Percentiles rank a stretch among this genome's conserved stretches.
phyloP scores from a whole-genome alignment of 352 stramenopile species.

The Phytophthora cactorum region DNA sequence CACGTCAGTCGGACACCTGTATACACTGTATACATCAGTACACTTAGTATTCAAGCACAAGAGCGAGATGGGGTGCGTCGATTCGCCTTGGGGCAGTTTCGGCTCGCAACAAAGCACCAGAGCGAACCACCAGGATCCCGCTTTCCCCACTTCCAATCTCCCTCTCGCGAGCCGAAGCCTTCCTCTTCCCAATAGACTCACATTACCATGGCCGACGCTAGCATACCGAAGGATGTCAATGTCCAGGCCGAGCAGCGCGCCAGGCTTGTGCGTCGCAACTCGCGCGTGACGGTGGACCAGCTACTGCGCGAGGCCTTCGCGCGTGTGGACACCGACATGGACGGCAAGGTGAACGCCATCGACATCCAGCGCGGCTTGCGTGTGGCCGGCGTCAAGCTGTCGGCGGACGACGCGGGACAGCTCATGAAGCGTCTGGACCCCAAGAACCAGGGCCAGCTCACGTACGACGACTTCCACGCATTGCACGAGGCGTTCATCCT shows the following conservation, averaged over 20 bases:
- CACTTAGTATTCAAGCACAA: constrained; percentile 32
- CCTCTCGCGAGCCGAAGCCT: constrained; percentile 19
- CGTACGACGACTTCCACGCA: constrained; percentile 76
- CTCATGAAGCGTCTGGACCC: constrained; percentile 80
- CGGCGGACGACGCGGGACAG: constrained; percentile 53
- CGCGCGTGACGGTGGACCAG: constrained; percentile 78
- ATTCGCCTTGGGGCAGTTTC: constrained; percentile 21
- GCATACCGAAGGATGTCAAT: background rate
- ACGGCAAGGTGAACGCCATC: constrained; percentile 71
- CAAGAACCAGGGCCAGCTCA: constrained; percentile 70
- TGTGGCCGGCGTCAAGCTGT: constrained; percentile 66
- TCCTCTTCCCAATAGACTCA: background rate
- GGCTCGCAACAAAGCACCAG: constrained; percentile 23
- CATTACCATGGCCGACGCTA: constrained; percentile 24
- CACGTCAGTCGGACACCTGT: background rate
- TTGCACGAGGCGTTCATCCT: constrained; percentile 81
- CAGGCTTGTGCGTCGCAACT: constrained; percentile 79
- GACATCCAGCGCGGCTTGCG: constrained; percentile 80
- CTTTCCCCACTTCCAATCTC: constrained; percentile 27
- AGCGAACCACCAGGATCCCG: constrained; percentile 20
- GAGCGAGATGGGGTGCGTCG: constrained; percentile 16
- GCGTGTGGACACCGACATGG: constrained; percentile 70
- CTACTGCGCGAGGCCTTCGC: constrained; percentile 79
- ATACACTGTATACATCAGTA: background rate
- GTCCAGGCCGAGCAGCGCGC: constrained; percentile 25